phyloP scores from a whole-genome alignment of 2,329 filamentous ascomycete genomes.

The Colletotrichum tanaceti region DNA sequence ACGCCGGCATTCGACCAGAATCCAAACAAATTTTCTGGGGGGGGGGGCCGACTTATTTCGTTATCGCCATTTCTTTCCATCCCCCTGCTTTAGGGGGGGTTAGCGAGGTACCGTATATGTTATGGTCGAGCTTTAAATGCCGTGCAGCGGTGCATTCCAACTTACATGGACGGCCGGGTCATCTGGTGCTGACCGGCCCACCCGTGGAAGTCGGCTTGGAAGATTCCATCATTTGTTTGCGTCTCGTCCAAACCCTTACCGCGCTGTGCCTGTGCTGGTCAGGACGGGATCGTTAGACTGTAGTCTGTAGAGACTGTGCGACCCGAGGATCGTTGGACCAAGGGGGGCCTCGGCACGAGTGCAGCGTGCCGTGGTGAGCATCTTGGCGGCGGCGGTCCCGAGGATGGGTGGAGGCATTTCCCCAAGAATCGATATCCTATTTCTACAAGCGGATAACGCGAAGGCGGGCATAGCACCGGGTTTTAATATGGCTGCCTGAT shows the following conservation, averaged over 20 bases:
- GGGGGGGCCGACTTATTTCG: background rate
- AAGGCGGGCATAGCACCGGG: background rate
- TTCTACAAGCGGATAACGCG: background rate
- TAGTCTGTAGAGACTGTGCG: too few relatives aligned
- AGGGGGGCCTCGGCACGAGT: background rate
- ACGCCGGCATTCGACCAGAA: background rate
- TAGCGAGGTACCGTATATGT: background rate
- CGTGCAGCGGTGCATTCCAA: slow-evolving; percentile 4
- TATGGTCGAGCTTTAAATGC: background rate
- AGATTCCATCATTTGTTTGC: slow-evolving; percentile 11
- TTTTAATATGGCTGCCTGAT: slow-evolving; percentile 36
- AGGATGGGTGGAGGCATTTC: background rate
- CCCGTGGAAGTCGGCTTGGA: slow-evolving; percentile 29
- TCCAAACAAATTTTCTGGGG: background rate
- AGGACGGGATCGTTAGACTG: background rate
- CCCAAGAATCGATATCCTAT: background rate
- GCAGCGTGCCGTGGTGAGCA: too few relatives aligned
- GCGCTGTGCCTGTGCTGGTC: background rate
- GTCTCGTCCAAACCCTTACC: background rate
- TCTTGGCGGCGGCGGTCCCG: background rate
- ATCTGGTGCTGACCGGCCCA: slow-evolving; percentile 35
- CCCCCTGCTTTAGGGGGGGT: background rate
- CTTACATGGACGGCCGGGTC: background rate
- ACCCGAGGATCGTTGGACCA: too few relatives aligned
- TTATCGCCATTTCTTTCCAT: background rate